A percentile compares a stretch with the other conserved stretches of the same genome.
Conservation (phyloP, 495 filamentous ascomycete species). For the Aspergillus carlsbadensis region DNA sequence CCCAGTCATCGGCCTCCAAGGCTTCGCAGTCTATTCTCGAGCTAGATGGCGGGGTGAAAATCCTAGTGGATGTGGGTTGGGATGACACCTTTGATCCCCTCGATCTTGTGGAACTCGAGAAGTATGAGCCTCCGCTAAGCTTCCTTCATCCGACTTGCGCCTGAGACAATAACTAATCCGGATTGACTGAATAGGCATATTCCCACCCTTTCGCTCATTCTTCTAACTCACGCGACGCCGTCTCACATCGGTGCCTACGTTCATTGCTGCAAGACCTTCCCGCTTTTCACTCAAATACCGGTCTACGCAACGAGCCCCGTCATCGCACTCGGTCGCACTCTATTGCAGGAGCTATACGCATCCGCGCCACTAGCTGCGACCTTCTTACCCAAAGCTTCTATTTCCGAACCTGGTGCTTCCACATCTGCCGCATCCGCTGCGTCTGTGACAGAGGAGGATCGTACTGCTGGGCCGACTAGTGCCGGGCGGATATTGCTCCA, state of each 20-base stretch:
- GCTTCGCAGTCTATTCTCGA: slow-evolving; percentile 94
- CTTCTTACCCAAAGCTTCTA: slow-evolving; percentile 64
- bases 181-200: slow-evolving; percentile 64
- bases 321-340: slow-evolving; percentile 85
- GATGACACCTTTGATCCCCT: slow-evolving; percentile 81
- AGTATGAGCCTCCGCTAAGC: slow-evolving; percentile 50
- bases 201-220: slow-evolving; percentile 86
- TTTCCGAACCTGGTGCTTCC: slow-evolving; percentile 63
- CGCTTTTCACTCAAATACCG: slow-evolving; percentile 88
- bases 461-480: slow-evolving; percentile 25
- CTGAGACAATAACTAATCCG: slow-evolving; percentile 11
- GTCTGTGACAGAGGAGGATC: slow-evolving; percentile 24
- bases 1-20: slow-evolving; percentile 72
- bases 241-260: slow-evolving; percentile 90
- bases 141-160: background rate
- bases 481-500: slow-evolving; percentile 65
- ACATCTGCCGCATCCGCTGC: slow-evolving; percentile 40
- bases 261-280: slow-evolving; percentile 96
- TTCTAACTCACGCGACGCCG: slow-evolving; percentile 90
- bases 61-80: slow-evolving; percentile 94
- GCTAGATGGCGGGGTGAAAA: slow-evolving; percentile 94
- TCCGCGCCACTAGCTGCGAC: slow-evolving; percentile 86
- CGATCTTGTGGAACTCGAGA: slow-evolving; percentile 83
- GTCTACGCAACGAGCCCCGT: slow-evolving; percentile 94
- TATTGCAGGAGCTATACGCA: slow-evolving; percentile 88